Evolutionary conservation across 495 filamentous ascomycete species (phyloP).

Genomic region (Sphaerosporella brunnea): DNA sequence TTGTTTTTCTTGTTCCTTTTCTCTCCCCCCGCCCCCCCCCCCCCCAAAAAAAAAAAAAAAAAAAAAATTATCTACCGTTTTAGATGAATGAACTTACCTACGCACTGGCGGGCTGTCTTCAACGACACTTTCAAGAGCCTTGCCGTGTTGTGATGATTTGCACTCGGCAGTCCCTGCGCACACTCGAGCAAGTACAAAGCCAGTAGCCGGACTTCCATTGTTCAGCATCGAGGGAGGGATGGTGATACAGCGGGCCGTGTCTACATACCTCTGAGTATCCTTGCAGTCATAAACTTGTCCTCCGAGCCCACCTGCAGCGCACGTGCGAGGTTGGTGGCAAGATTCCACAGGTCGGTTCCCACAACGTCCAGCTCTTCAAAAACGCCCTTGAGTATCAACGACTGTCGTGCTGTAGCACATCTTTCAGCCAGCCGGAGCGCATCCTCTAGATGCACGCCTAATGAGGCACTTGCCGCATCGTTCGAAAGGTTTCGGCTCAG

Average conservation of each 20-base stretch:
- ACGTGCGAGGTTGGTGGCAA: slow-evolving; percentile 31
- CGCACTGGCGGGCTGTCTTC: slow-evolving; percentile 45
- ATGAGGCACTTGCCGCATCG: neutral
- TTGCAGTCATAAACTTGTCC: neutral
- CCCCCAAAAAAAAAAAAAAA: no score
- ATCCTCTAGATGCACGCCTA: slow-evolving; percentile 13
- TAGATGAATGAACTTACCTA: slow-evolving; percentile 35
- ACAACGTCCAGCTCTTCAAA: slow-evolving; percentile 26
- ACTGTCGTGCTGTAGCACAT: slow-evolving; percentile 16
- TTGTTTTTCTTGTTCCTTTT: no score
- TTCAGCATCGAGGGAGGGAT: slow-evolving; percentile 14
- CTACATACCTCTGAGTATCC: neutral
- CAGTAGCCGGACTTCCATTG: slow-evolving; percentile 45
- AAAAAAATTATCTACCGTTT: no score
- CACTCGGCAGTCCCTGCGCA: slow-evolving; percentile 32
- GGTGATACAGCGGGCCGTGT: neutral
- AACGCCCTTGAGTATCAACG: slow-evolving; percentile 7
- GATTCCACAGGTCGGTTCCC: slow-evolving; percentile 46
- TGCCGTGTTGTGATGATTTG: slow-evolving; percentile 29
- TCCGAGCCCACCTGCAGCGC: neutral
- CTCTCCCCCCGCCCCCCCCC: no score
- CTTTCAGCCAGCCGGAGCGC: slow-evolving; percentile 21
- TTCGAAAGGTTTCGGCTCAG: slow-evolving; percentile 17
- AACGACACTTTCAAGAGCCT: slow-evolving; percentile 49
- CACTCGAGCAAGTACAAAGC: slow-evolving; percentile 52